Percentiles rank a stretch among this genome's conserved stretches.
Evolutionary conservation across 129 eudicot genomes (phyloP).

Genomic region (Calendula officinalis): DNA sequence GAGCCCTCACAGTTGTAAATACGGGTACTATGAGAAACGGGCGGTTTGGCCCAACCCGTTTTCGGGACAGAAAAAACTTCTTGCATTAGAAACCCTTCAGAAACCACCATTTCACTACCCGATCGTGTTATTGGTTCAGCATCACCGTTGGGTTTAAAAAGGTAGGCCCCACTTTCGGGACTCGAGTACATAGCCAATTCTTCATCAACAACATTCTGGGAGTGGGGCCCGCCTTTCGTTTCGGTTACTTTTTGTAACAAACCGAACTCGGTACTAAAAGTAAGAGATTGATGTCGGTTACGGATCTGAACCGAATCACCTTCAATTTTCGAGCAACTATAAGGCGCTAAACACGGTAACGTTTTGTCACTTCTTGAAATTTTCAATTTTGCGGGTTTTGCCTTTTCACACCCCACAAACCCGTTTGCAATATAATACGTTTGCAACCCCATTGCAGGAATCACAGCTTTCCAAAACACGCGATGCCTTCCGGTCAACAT

Average conservation of each 20-base stretch:
- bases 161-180: slow-evolving; percentile 90
- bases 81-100: slow-evolving; percentile 76
- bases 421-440: slow-evolving; percentile 90
- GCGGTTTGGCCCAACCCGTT: slow-evolving; percentile 63
- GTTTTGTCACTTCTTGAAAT: slow-evolving; percentile 30
- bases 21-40: slow-evolving; percentile 86
- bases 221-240: slow-evolving; percentile 39
- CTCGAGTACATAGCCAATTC: slow-evolving; percentile 90
- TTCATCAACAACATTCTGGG: slow-evolving; percentile 49
- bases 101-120: slow-evolving; percentile 52
- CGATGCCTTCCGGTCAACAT: slow-evolving; percentile 81
- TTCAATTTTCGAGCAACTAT: slow-evolving; percentile 67
- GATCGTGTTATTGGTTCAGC: slow-evolving; percentile 51
- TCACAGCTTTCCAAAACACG: slow-evolving; percentile 79
- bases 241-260: slow-evolving; percentile 60
- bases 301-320: slow-evolving; percentile 54
- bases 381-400: slow-evolving; percentile 68
- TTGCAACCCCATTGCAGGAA: slow-evolving; percentile 90
- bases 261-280: slow-evolving; percentile 56
- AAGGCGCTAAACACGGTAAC: slow-evolving; percentile 65
- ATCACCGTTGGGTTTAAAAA: slow-evolving; percentile 81
- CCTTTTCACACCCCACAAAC: slow-evolving; percentile 89
- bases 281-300: slow-evolving; percentile 61
- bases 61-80: slow-evolving; percentile 81
- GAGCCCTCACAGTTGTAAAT: slow-evolving; percentile 57